Evolutionary conservation across 2,329 filamentous ascomycete genomes (phyloP), one percentile per base, ranked within the genome.

Genomic region (Neopestalotiopsis sp.): DNA sequence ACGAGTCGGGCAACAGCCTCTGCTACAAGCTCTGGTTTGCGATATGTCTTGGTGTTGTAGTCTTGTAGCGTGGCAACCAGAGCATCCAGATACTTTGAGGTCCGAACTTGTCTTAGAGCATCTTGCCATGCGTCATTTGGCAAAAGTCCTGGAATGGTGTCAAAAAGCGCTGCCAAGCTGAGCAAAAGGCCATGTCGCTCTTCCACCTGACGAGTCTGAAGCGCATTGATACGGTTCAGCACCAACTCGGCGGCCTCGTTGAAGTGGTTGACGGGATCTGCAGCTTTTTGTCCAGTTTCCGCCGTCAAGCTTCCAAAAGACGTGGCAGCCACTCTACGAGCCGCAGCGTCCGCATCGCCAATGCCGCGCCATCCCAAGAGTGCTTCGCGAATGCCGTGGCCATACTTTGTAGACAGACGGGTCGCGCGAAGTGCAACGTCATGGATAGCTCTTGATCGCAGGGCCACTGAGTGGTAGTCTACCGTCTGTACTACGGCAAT

Each of bases 381-480:
- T 0, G 88, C 91, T 45, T 91, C 87, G 9, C 94, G 81, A 3
- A 98, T 81, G 1, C 92, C 90, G 61, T 87, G 84, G 78, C 93
- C 93, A 69, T 91, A 91, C 71, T 93, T 94, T 1, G 83, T 74
- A 38, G 90, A 88, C 5, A 98, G 81, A n/a, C 81, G 83, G 0
- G 93, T 89, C 0, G 92, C 92, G 49, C 87, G 86, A 13, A 89
- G 82, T 0, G 93, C 90, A 12, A 98, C 94, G 61, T 95, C 89
- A 56, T 90, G 87, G 74, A 97, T 91, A 3, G 95, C 95, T 72
- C 93, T 88, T 17, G 92, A 91, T 30, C 95, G 88, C n/a, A 97
- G 87, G 2, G 96, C 95, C 24, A 99, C 94, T 49, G 94, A 89
- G 78, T 97, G 94, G 76, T 98, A 99, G 77, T 99, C 96, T 1